Conservation (phyloP, 2,329 filamentous ascomycete genomes). For the Colletotrichum lentis region DNA sequence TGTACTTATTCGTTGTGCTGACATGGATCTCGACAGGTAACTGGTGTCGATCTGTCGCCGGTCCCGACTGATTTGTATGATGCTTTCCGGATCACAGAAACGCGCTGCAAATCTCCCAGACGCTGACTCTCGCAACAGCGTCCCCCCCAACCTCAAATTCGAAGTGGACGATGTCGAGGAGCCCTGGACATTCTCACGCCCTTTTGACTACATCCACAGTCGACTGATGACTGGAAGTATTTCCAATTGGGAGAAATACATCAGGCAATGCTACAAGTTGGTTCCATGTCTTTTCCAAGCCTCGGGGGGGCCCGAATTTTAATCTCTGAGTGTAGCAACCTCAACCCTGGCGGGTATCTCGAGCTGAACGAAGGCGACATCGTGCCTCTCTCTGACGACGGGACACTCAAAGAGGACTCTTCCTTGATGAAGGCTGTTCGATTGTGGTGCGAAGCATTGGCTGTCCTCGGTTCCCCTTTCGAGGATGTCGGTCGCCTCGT, state of each 20-base stretch:
- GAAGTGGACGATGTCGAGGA: slow-evolving; percentile 53
- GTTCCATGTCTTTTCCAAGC: background rate
- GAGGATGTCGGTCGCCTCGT: background rate
- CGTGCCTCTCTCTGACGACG: slow-evolving; percentile 41
- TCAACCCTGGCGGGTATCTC: slow-evolving; percentile 54
- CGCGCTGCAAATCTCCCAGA: rapidly evolving
- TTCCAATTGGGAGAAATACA: slow-evolving; percentile 38
- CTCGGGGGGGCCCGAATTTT: no score
- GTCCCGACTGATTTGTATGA: slow-evolving; percentile 59
- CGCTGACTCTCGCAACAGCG: slow-evolving; percentile 40
- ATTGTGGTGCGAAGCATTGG: background rate
- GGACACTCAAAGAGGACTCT: background rate
- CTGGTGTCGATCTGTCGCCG: slow-evolving; percentile 65
- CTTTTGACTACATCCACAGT: slow-evolving; percentile 43
- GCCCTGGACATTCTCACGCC: slow-evolving; percentile 48
- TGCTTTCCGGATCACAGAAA: slow-evolving; percentile 1
- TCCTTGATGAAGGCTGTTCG: background rate
- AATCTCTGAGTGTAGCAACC: slow-evolving; percentile 30
- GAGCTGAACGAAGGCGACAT: slow-evolving; percentile 54
- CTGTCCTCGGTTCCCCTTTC: background rate
- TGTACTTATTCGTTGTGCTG: slow-evolving; percentile 48
- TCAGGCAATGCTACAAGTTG: slow-evolving; percentile 28
- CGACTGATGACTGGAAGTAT: slow-evolving; percentile 39
- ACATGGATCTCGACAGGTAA: slow-evolving; percentile 54
- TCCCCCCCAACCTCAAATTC: slow-evolving; percentile 60